Conservation (phyloP, 352 stramenopile genomes). For the Aphanomyces cochlioides region DNA sequence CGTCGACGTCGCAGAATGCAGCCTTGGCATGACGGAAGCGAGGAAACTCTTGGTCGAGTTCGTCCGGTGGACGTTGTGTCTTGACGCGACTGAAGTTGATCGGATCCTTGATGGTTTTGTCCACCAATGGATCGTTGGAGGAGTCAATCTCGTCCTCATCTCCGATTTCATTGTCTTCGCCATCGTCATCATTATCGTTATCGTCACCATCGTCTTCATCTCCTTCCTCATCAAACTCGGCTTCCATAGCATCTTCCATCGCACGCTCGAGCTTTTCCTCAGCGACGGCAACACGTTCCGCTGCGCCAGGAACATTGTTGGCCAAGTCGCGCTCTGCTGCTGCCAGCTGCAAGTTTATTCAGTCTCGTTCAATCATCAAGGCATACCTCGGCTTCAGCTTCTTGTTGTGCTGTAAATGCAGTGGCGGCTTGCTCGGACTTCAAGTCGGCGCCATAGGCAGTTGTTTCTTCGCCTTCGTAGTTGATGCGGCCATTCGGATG, state of each 20-base stretch:
- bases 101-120: slow-evolving; percentile 61
- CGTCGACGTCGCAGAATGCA: slow-evolving; percentile 74
- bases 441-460: slow-evolving; percentile 67
- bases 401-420: slow-evolving; percentile 57
- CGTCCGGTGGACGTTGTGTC: slow-evolving; percentile 37
- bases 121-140: slow-evolving; percentile 33
- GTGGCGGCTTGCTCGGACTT: slow-evolving; percentile 50
- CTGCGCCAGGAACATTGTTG: slow-evolving; percentile 45
- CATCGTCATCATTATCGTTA: slow-evolving; percentile 38
- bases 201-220: slow-evolving; percentile 50
- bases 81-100: slow-evolving; percentile 78
- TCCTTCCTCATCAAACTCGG: slow-evolving; percentile 56
- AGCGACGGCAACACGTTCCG: slow-evolving; percentile 46
- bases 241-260: slow-evolving; percentile 73
- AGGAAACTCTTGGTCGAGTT: slow-evolving; percentile 56
- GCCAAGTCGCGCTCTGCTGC: slow-evolving; percentile 52
- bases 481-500: slow-evolving; percentile 96
- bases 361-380: slow-evolving; percentile 11
- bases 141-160: slow-evolving; percentile 36
- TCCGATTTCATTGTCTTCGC: slow-evolving; percentile 36
- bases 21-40: slow-evolving; percentile 52
- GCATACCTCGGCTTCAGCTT: slow-evolving; percentile 57
- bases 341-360: slow-evolving; percentile 23
- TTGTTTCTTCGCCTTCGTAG: slow-evolving; percentile 87
- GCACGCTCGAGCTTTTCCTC: slow-evolving; percentile 64